Conservation (phyloP, 306 rosid species). For the Inga leiocalycina region DNA sequence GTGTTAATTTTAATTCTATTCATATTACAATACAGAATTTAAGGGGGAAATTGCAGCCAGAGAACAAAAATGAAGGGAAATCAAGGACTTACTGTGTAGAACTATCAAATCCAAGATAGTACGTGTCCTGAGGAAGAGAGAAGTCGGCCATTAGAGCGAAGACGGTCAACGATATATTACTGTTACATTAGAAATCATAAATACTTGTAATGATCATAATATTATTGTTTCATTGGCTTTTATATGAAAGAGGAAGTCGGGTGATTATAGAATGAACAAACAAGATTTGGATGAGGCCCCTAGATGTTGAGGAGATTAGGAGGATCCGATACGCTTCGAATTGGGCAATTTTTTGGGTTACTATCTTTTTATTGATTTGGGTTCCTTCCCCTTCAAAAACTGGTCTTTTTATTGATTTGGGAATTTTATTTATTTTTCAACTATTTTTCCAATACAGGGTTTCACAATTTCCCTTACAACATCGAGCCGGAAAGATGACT, state of each 20-base stretch:
- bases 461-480: too few relatives aligned
- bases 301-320: not conserved
- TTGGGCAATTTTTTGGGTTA: not conserved
- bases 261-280: constrained; percentile 15
- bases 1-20: constrained; percentile 22
- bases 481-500: not conserved
- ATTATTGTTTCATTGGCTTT: not conserved
- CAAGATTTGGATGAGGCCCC: not conserved
- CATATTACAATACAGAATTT: constrained; percentile 6
- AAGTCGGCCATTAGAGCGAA: constrained; percentile 61
- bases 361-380: not conserved
- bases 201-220: not conserved
- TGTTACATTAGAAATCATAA: not conserved
- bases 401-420: too few relatives aligned
- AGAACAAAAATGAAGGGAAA: not conserved
- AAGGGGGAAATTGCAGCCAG: not conserved
- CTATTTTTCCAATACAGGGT: too few relatives aligned
- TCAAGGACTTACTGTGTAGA: constrained; percentile 78
- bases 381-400: not conserved
- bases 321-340: not conserved
- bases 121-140: constrained; percentile 67
- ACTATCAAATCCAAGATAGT: constrained; percentile 85
- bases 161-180: not conserved
- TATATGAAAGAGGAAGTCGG: not conserved
- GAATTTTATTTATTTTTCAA: too few relatives aligned